phyloP scores from a whole-genome alignment of 179 eudicot genomes.

The Amaranthus tricolor region DNA sequence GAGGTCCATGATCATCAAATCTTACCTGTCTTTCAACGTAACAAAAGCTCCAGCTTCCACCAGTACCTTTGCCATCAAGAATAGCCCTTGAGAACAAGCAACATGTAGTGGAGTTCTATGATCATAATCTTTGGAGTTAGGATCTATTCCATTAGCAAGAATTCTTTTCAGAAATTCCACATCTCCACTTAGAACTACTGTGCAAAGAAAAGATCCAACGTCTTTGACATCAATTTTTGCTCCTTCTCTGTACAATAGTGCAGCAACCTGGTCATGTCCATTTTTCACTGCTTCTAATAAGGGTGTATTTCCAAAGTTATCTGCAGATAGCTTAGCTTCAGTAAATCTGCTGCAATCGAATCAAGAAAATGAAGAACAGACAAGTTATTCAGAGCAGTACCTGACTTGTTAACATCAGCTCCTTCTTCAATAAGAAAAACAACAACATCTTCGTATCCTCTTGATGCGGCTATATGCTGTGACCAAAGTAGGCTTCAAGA shows the following conservation, averaged over 20 bases:
- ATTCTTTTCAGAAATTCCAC: slow-evolving; percentile 46
- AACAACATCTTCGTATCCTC: slow-evolving; percentile 56
- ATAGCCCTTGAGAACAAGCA: slow-evolving; percentile 66
- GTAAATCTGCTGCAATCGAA: slow-evolving; percentile 8
- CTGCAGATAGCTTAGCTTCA: slow-evolving; percentile 30
- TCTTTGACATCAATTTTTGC: slow-evolving; percentile 46
- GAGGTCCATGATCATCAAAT: too few relatives aligned
- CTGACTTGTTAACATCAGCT: slow-evolving; percentile 46
- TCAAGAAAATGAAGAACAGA: not conserved
- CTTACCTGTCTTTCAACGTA: slow-evolving; percentile 63
- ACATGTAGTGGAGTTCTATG: slow-evolving; percentile 75
- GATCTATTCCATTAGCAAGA: slow-evolving; percentile 55
- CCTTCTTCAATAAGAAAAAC: slow-evolving; percentile 52
- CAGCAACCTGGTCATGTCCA: slow-evolving; percentile 63
- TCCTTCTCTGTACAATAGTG: slow-evolving; percentile 48
- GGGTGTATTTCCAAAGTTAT: slow-evolving; percentile 64
- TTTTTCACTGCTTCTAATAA: slow-evolving; percentile 67
- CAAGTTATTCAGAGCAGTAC: slow-evolving; percentile 23
- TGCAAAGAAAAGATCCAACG: slow-evolving; percentile 54
- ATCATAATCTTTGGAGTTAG: slow-evolving; percentile 66
- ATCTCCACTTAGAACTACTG: slow-evolving; percentile 52
- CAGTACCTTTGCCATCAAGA: slow-evolving; percentile 45
- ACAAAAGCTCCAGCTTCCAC: slow-evolving; percentile 69
- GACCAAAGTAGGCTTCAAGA: not conserved
- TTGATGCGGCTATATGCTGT: slow-evolving; percentile 80